Evolutionary conservation across 768 basidiomycete species (phyloP).

Genomic region (Imleria badia): DNA sequence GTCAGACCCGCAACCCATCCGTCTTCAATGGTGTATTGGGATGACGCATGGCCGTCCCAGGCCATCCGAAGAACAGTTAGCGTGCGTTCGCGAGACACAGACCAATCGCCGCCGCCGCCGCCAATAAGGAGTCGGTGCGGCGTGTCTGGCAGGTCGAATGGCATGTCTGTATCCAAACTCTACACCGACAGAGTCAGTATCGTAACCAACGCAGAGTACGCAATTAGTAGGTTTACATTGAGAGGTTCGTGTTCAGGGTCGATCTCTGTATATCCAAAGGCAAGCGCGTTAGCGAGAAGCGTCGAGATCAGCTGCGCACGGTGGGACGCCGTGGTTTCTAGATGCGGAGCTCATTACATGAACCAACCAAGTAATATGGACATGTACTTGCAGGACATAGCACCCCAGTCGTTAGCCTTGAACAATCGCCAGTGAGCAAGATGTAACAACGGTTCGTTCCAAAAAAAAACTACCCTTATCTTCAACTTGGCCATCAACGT

Average conservation of each 20-base stretch:
- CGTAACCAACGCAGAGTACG: not conserved
- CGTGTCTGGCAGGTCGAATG: conserved; percentile 40
- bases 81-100: conserved; percentile 12
- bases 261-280: conserved; percentile 45
- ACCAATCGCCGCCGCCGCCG: conserved; percentile 14
- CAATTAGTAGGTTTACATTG: conserved; percentile 38
- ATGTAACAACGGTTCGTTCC: not conserved
- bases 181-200: conserved; percentile 13
- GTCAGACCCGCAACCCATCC: conserved; percentile 42
- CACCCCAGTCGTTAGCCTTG: conserved; percentile 61
- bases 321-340: conserved; percentile 50
- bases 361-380: too few relatives aligned
- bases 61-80: conserved; percentile 13
- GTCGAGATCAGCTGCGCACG: conserved; percentile 45
- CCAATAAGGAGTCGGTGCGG: conserved; percentile 36
- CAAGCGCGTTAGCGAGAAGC: too few relatives aligned
- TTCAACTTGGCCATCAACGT: conserved; percentile 70
- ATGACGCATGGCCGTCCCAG: conserved; percentile 18
- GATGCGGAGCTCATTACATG: not conserved
- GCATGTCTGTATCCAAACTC: conserved; percentile 53
- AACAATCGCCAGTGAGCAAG: not conserved
- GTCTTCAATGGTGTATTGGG: conserved; percentile 22
- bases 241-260: conserved; percentile 49
- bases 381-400: conserved; percentile 51
- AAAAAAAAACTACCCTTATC: conserved; percentile 31